phyloP scores from a whole-genome alignment of 208 protist species.

The Sergeia podlipaevii region DNA sequence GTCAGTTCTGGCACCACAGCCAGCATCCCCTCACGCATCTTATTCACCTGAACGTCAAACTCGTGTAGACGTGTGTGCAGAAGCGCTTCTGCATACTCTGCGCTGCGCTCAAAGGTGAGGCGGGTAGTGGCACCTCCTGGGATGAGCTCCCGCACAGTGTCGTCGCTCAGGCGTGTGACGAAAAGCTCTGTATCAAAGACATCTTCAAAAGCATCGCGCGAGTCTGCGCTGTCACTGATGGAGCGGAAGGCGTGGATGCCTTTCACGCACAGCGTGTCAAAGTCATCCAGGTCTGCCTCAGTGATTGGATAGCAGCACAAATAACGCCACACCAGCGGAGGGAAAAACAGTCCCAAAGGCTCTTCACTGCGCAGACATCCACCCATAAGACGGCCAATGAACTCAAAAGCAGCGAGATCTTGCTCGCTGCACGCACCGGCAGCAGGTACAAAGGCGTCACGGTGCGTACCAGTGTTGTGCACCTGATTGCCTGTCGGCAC shows the following conservation, averaged over 20 bases:
- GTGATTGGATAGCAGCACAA: conserved; percentile 66
- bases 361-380: conserved; percentile 89
- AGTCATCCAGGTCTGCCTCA: conserved; percentile 63
- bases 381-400: conserved; percentile 95
- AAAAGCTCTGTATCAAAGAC: conserved; percentile 86
- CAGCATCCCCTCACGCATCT: conserved; percentile 85
- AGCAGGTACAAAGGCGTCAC: conserved; percentile 88
- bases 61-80: conserved; percentile 75
- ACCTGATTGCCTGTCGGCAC: conserved; percentile 88
- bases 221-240: not conserved
- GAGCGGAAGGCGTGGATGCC: conserved; percentile 76
- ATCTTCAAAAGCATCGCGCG: conserved; percentile 66
- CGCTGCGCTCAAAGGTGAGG: conserved; percentile 71
- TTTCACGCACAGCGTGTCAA: conserved; percentile 85
- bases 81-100: conserved; percentile 78
- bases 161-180: conserved; percentile 78
- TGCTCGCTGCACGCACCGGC: conserved; percentile 46
- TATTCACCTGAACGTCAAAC: conserved; percentile 63
- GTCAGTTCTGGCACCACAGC: conserved; percentile 81
- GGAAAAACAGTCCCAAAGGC: conserved; percentile 88
- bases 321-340: conserved; percentile 91
- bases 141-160: conserved; percentile 70
- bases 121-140: conserved; percentile 42
- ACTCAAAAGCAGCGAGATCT: conserved; percentile 77
- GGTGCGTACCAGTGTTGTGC: conserved; percentile 79